These are phyloP conservation scores for Sonneratia caseolaris DNA, from an alignment of 345 rosid species.

Conservation along the genomic window DNA sequence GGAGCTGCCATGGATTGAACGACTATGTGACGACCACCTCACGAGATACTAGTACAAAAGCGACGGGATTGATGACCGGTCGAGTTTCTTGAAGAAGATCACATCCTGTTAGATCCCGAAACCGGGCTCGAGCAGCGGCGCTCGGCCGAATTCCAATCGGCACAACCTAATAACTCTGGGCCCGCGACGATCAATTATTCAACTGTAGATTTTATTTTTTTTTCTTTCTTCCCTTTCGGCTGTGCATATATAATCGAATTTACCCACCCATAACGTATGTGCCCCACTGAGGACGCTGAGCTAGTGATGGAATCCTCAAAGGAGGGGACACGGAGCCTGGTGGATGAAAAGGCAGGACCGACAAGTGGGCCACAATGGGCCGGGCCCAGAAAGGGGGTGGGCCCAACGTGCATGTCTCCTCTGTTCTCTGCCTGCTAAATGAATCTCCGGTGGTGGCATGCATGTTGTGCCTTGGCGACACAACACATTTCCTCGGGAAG, in stretches of 20 bases:
- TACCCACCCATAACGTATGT: not conserved
- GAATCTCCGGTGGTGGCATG: not conserved
- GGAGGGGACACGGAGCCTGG: not conserved
- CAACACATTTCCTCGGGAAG: not conserved
- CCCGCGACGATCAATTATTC: too few relatives aligned
- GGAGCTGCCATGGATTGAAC: too few relatives aligned
- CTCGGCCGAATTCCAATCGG: too few relatives aligned
- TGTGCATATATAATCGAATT: not conserved
- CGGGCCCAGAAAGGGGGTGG: not conserved
- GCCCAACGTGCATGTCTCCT: conserved; percentile 3
- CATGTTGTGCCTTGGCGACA: not conserved
- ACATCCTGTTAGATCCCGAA: too few relatives aligned
- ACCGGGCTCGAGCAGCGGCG: too few relatives aligned
- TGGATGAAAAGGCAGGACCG: not conserved
- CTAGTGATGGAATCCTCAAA: not conserved
- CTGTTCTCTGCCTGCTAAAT: not conserved
- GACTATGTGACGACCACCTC: too few relatives aligned
- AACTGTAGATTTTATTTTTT: too few relatives aligned
- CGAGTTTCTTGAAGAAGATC: too few relatives aligned
- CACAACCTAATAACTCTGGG: too few relatives aligned
- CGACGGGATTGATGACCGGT: too few relatives aligned
- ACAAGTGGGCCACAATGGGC: conserved; percentile 3
- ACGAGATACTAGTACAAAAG: too few relatives aligned
- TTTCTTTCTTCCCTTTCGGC: too few relatives aligned
- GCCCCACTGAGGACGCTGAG: not conserved